Percentiles rank a stretch among this genome's conserved stretches.
phyloP scores from a whole-genome alignment of 768 basidiomycete genomes.

The Saitozyma sp. region DNA sequence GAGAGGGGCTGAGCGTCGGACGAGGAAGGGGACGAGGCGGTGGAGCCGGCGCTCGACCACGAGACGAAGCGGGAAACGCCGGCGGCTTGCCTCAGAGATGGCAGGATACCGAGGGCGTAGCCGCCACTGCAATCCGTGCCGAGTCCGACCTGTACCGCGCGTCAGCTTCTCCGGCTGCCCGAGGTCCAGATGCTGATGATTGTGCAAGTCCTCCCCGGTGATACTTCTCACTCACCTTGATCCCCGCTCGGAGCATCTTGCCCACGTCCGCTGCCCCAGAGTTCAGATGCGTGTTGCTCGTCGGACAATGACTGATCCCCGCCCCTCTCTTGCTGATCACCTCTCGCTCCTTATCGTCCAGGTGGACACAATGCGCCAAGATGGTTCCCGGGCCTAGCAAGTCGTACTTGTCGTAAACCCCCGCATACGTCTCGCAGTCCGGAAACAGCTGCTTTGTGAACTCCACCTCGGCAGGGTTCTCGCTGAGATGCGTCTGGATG shows the following conservation, averaged over 20 bases:
- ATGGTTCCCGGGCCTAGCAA: conserved; percentile 78
- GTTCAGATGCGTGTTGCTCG: conserved; percentile 85
- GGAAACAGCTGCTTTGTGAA: conserved; percentile 70
- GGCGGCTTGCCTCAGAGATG: conserved; percentile 64
- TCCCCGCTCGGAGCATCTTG: conserved; percentile 72
- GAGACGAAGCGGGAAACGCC: conserved; percentile 74
- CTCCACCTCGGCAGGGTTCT: conserved; percentile 72
- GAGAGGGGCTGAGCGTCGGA: conserved; percentile 57
- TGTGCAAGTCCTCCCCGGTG: neutral
- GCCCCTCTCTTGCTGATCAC: conserved; percentile 66
- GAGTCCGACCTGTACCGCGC: conserved; percentile 70
- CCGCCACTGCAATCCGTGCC: conserved; percentile 89
- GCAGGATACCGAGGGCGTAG: conserved; percentile 74
- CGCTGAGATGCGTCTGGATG: conserved; percentile 91
- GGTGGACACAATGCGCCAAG: conserved; percentile 81
- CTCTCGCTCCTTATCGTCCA: conserved; percentile 70
- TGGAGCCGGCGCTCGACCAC: conserved; percentile 28
- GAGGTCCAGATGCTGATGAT: too few species aligned
- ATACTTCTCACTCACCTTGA: conserved; percentile 64
- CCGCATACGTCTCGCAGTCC: conserved; percentile 66
- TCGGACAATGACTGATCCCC: conserved; percentile 89
- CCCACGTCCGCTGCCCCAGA: conserved; percentile 83
- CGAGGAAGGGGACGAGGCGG: neutral
- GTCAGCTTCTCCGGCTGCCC: neutral
- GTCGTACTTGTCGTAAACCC: conserved; percentile 75